Base-by-base conservation (phyloP, 2,329 filamentous ascomycete genomes). In the Penicillium corylophilum region DNA sequence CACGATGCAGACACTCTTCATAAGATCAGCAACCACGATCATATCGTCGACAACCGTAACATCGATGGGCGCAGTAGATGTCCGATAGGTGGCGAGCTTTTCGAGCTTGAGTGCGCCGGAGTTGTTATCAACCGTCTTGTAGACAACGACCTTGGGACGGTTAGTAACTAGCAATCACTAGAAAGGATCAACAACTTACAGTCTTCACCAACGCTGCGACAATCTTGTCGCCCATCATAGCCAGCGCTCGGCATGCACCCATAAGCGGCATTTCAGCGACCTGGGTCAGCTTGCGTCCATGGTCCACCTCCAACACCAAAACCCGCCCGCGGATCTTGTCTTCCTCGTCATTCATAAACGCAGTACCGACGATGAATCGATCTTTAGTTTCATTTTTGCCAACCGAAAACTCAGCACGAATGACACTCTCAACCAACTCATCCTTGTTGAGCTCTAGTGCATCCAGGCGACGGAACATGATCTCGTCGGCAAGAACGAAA, bases 161-260 rank as follows among this genome's bases (percentile, higher is more conserved):
- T 66, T 53, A 66, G 63, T 44, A 44, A 43, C 29, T 38, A 15
- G 15, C 13, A 13, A 31, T 15, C 8, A 9, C 10, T 4, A 38
- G 8, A 1, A 35, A 24, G 12, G 12, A 3, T 22, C 20, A 33
- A 31, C 20, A 13, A 67, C 77, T 67, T 54, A 95, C 86, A 1
- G 91, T 95, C 74, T 96, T 97, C 51, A 90, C 85, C n/a, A 97
- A 78, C 0, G 88, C 91, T 1, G 90, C 90, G 20, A 96, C 87
- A 44, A 99, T 87, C 53, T 87, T 85, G 52, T 87, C 87, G 22
- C 83, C 83, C 56, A 94, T 79, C 49, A 92, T 82, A 2, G 82
- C 87, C 23, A 99, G 72, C 53, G 87, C 88, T 51, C 91, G 84
- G 68, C 92, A 96, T 1, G 88, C 86, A 2, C 91, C 91, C 64